These are phyloP conservation scores for Geoglossum glabrum DNA, from an alignment of 495 filamentous ascomycete genomes.

Conservation along the genomic window DNA sequence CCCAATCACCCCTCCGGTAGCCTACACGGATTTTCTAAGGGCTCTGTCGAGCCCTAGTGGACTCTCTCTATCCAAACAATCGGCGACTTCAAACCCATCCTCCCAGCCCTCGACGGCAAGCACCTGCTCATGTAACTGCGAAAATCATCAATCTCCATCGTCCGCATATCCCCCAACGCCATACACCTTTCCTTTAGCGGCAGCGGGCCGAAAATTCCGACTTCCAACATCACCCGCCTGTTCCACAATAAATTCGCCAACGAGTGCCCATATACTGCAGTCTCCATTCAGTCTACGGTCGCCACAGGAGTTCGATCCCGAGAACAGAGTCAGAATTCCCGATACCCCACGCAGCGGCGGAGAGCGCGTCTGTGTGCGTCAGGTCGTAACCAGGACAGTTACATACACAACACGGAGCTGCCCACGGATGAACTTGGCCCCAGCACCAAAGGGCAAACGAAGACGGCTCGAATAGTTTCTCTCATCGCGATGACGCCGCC, in stretches of 20 bases:
- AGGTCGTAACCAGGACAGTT: constrained; percentile 58
- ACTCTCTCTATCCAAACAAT: constrained; percentile 21
- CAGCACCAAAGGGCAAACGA: constrained; percentile 57
- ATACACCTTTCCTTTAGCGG: constrained; percentile 32
- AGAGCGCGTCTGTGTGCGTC: constrained; percentile 27
- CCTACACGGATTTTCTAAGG: constrained; percentile 85
- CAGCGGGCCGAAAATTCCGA: constrained; percentile 23
- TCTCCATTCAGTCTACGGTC: constrained; percentile 35
- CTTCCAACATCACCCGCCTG: constrained; percentile 40
- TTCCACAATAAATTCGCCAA: constrained; percentile 24
- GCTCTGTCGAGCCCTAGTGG: constrained; percentile 32
- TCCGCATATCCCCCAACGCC: constrained; percentile 21
- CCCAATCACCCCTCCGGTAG: constrained; percentile 78
- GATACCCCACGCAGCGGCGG: constrained; percentile 26
- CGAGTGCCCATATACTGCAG: constrained; percentile 26
- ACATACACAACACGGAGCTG: constrained; percentile 32
- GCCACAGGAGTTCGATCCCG: constrained; percentile 40
- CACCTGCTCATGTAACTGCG: constrained; percentile 32
- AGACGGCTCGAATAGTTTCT: constrained; percentile 37
- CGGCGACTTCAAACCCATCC: constrained; percentile 13
- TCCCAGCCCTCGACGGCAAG: constrained; percentile 16
- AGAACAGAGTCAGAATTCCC: constrained; percentile 28
- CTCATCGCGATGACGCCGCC: background rate
- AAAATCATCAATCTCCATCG: constrained; percentile 24
- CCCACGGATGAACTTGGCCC: constrained; percentile 36